Evolutionary conservation across 495 filamentous ascomycete species (phyloP).

Genomic region (Aspergillus homomorphus): DNA sequence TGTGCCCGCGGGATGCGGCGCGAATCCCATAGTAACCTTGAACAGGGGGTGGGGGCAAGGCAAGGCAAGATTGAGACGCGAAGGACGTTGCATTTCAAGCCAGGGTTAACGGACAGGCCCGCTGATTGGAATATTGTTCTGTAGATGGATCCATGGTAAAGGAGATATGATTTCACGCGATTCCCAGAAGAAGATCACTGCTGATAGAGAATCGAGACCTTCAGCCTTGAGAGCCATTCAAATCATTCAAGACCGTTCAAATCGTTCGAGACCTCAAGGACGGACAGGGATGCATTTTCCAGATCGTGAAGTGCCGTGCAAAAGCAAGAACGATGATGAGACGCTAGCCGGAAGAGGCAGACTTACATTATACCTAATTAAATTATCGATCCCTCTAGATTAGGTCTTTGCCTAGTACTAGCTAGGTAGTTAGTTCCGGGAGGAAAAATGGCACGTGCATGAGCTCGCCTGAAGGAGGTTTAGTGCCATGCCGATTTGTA

Average conservation of each 20-base stretch:
- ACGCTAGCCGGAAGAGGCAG: background rate
- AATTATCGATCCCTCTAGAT: too few species aligned
- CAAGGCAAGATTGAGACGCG: background rate
- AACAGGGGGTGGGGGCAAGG: constrained; percentile 15
- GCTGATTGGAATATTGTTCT: constrained; percentile 5
- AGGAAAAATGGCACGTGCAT: background rate
- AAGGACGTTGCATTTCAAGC: constrained; percentile 23
- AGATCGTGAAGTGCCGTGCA: background rate
- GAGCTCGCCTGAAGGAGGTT: background rate
- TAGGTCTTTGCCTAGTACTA: background rate
- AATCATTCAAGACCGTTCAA: too few species aligned
- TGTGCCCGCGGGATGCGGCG: constrained; percentile 23
- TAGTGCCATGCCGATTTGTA: background rate
- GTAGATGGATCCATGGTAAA: background rate
- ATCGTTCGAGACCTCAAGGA: too few species aligned
- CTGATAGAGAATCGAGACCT: background rate
- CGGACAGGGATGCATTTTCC: background rate
- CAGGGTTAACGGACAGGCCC: constrained; percentile 1
- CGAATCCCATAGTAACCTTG: constrained; percentile 26
- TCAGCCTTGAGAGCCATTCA: too few species aligned
- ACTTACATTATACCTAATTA: background rate
- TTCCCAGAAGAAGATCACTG: background rate
- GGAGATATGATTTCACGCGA: background rate
- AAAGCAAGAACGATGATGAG: background rate
- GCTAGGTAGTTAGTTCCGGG: too few species aligned